phyloP scores from a whole-genome alignment of 306 rosid species.

The Benincasa hispida region DNA sequence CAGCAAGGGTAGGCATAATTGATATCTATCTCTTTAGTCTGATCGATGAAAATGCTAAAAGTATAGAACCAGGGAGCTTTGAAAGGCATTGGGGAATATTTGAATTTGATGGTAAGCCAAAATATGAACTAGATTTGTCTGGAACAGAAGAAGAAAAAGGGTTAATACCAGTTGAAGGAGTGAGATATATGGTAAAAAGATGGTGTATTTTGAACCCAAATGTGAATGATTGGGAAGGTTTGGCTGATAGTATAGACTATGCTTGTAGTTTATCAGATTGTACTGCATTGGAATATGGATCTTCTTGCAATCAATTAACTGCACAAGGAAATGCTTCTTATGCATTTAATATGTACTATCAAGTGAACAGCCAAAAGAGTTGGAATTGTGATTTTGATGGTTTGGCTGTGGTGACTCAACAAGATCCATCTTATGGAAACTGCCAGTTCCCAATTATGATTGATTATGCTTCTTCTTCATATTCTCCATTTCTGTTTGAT shows the following conservation, averaged over 20 bases:
- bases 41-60: slow-evolving; percentile 58
- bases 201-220: slow-evolving; percentile 62
- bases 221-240: slow-evolving; percentile 15
- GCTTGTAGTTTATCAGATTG: slow-evolving; percentile 85
- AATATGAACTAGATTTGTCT: slow-evolving; percentile 53
- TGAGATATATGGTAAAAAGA: slow-evolving; percentile 37
- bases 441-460: slow-evolving; percentile 66
- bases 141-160: slow-evolving; percentile 31
- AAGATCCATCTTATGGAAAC: slow-evolving; percentile 56
- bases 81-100: slow-evolving; percentile 94
- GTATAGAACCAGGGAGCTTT: slow-evolving; percentile 63
- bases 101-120: slow-evolving; percentile 89
- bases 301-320: slow-evolving; percentile 59
- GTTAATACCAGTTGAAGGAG: slow-evolving; percentile 48
- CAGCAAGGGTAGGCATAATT: slow-evolving; percentile 39
- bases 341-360: slow-evolving; percentile 88
- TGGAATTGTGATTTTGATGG: slow-evolving; percentile 66
- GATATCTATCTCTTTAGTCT: slow-evolving; percentile 60
- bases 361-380: slow-evolving; percentile 43
- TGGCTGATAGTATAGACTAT: slow-evolving; percentile 43
- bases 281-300: slow-evolving; percentile 80
- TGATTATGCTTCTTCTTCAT: slow-evolving; percentile 24
- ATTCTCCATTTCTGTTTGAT: slow-evolving; percentile 10
- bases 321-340: slow-evolving; percentile 72
- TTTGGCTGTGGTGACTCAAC: slow-evolving; percentile 36